Evolutionary conservation across 2,329 filamentous ascomycete genomes (phyloP).

Genomic region (Cucurbitaria berberidis): DNA sequence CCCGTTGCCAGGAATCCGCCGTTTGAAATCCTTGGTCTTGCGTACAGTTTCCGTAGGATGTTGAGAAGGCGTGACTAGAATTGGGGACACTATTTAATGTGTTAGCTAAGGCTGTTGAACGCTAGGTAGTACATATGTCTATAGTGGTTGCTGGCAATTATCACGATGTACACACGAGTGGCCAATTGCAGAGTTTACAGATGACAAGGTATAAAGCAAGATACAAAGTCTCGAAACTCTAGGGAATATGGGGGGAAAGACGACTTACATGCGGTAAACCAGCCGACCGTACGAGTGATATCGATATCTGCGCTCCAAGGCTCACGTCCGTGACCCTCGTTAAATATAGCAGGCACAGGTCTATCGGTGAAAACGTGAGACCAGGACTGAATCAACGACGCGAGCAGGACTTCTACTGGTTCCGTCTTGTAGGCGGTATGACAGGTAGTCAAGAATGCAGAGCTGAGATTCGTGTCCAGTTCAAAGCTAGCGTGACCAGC

Average conservation of each 20-base stretch:
- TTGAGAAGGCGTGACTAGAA: constrained; percentile 40
- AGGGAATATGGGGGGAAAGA: background rate
- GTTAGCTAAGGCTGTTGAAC: background rate
- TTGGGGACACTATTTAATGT: constrained; percentile 46
- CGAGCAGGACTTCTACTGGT: constrained; percentile 62
- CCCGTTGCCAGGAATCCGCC: constrained; percentile 38
- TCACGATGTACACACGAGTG: background rate
- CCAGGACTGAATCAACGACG: constrained; percentile 63
- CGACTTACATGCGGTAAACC: constrained; percentile 62
- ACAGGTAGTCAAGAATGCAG: constrained; percentile 36
- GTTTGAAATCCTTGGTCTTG: constrained; percentile 61
- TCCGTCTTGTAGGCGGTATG: constrained; percentile 60
- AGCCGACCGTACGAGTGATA: constrained; percentile 64
- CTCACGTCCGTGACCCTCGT: constrained; percentile 48
- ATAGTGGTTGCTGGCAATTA: background rate
- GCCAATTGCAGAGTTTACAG: too few relatives aligned
- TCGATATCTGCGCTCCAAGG: constrained; percentile 55
- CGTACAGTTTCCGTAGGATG: constrained; percentile 58
- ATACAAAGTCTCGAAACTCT: background rate
- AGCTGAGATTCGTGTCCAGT: constrained; percentile 31
- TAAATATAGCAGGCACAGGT: constrained; percentile 57
- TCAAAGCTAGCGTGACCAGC: constrained; percentile 42
- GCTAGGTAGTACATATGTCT: background rate
- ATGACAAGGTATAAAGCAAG: too few relatives aligned
- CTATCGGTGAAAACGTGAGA: constrained; percentile 61